Percentiles rank a stretch among this genome's conserved stretches.
Conservation (phyloP, 2,329 filamentous ascomycete genomes). For the Fusarium drepaniforme region DNA sequence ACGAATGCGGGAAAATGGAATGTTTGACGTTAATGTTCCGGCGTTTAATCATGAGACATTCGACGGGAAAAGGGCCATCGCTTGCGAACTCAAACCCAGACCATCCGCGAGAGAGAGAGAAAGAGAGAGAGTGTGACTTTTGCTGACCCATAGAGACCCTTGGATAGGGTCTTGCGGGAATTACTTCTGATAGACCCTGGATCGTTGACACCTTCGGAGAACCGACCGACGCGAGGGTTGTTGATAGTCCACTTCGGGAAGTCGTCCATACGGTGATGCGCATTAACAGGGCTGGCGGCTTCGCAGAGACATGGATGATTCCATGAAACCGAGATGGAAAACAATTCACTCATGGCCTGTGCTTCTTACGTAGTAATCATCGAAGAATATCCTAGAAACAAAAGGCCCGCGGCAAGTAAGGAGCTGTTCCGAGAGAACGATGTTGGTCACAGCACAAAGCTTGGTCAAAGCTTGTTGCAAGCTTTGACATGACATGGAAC, state of each 20-base stretch:
- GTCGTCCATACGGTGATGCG: conserved; percentile 9
- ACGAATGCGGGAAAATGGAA: conserved; percentile 21
- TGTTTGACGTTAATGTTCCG: conserved; percentile 16
- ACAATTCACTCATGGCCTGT: conserved; percentile 22
- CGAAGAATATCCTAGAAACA: background rate
- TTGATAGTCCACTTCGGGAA: conserved; percentile 21
- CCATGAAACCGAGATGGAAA: conserved; percentile 22
- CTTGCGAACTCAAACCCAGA: conserved; percentile 19
- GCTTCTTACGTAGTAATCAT: conserved; percentile 8
- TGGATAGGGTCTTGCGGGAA: conserved; percentile 22
- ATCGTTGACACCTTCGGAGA: conserved; percentile 6
- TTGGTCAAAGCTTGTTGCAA: conserved; percentile 22
- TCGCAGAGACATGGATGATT: conserved; percentile 22
- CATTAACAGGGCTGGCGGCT: conserved; percentile 9
- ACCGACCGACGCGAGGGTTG: conserved; percentile 2
- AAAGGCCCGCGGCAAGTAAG: conserved; percentile 14
- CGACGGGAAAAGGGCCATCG: conserved; percentile 17
- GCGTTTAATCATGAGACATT: conserved; percentile 18
- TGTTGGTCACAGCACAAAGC: conserved; percentile 11
- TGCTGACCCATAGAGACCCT: conserved; percentile 14
- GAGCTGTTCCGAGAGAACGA: conserved; percentile 16
- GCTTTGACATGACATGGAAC: conserved; percentile 13
- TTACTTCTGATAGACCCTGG: conserved; percentile 13
- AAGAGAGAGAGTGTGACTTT: background rate
- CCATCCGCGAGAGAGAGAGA: conserved; percentile 10